Base-by-base conservation (phyloP, 805 yeast species). In the Saccharomycopsis schoenii region DNA sequence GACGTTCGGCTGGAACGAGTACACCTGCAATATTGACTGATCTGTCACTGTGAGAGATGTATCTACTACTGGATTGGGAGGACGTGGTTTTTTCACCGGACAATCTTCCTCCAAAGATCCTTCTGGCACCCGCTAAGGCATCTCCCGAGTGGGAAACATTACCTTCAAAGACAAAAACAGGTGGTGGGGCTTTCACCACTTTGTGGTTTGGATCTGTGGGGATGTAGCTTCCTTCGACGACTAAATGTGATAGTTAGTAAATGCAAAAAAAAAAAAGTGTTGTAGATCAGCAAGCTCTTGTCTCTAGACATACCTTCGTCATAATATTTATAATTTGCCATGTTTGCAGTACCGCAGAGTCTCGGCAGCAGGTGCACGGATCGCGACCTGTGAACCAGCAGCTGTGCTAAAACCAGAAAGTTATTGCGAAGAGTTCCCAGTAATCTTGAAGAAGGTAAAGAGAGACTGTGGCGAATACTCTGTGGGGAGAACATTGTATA, bases 1-100 rank as follows among this genome's bases (percentile, higher is more conserved):
- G 98, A 69, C 79, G 81, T 11, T 2, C 24, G n/a, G 81, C 83
- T 2, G 97, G 97, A 0, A 93, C 96, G 8, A 70, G 71, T 0
- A 94, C 76, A 0, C 97, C 97, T 0, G 80, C 85, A 2, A 81
- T 78, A 14, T 25, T 57, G 55, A 41, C 55, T 1, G 58, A 17
- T 37, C 75, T 62, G 14, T 58, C 51, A 9, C 59, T 66, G 4
- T 66, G 64, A 4, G 65, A 57, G 1, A 67, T 55, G 47, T 68
- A 64, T 54, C 80, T 67, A 42, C 62, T 58, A 17, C 60, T 37
- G 21, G 57, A 56, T 1, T 21, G 52, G 15, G 15, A 19, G 36
- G 50, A 47, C 14, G 40, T 52, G 36, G 63, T 59, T 4, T 74
- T 73, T 21, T 79, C 83, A 4, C 86, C 87, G 62, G 77, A 78